These are phyloP conservation scores for Globisporangium orthogonon DNA, from an alignment of 352 stramenopile species.

Conservation along the genomic window DNA sequence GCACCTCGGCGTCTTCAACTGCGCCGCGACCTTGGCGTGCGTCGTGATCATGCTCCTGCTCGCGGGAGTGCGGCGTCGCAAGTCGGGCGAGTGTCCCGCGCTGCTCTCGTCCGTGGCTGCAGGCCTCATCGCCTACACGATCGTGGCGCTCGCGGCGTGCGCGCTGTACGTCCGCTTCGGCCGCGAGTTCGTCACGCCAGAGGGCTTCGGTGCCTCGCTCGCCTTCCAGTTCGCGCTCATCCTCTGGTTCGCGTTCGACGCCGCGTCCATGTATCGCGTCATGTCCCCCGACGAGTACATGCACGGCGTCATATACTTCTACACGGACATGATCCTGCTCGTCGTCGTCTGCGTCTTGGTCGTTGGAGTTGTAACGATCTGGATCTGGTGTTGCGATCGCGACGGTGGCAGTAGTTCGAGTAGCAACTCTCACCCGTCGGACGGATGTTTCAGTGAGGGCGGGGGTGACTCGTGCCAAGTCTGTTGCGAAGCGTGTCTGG, in stretches of 20 bases:
- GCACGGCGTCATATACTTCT: constrained; percentile 62
- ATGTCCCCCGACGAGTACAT: constrained; percentile 63
- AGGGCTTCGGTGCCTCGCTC: constrained; percentile 32
- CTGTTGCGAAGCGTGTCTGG: too few relatives aligned
- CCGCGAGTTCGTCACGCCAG: constrained; percentile 21
- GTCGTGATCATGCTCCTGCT: constrained; percentile 34
- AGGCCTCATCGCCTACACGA: constrained; percentile 20
- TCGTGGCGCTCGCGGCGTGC: constrained; percentile 16
- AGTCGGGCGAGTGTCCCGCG: too few relatives aligned
- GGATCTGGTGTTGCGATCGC: too few relatives aligned
- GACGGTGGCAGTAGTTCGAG: too few relatives aligned
- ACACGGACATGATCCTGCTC: constrained; percentile 53
- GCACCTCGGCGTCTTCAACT: constrained; percentile 36
- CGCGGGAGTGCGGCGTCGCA: constrained; percentile 7
- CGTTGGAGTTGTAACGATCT: too few relatives aligned
- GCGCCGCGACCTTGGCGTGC: constrained; percentile 33
- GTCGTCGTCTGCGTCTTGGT: too few relatives aligned
- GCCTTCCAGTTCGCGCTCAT: constrained; percentile 39
- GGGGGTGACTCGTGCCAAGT: too few relatives aligned
- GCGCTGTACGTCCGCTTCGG: constrained; percentile 23
- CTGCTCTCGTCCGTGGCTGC: constrained; percentile 26
- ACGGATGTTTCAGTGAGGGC: too few relatives aligned
- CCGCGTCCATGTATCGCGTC: constrained; percentile 47
- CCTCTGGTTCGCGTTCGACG: constrained; percentile 48
- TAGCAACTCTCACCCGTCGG: too few relatives aligned